Conservation (phyloP, 257 asterid species). For the Capsicum pubescens region DNA sequence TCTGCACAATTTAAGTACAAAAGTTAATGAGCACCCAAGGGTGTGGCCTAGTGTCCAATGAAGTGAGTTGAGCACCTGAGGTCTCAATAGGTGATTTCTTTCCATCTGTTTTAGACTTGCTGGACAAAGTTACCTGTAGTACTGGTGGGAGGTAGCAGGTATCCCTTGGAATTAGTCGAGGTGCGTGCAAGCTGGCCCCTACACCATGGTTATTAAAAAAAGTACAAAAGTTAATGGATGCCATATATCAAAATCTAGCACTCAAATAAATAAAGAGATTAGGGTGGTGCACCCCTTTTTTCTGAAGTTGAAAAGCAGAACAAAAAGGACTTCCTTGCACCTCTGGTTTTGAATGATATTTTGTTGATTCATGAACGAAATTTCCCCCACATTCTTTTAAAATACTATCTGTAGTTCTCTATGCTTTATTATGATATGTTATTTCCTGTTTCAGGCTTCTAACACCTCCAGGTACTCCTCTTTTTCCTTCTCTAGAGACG, state of each 20-base stretch:
- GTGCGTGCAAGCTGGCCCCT: no score
- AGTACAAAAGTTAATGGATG: background rate
- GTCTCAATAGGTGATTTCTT: no score
- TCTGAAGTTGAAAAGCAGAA: background rate
- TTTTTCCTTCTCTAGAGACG: constrained; percentile 89
- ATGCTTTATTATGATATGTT: constrained; percentile 22
- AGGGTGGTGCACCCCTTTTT: background rate
- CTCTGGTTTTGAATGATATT: background rate
- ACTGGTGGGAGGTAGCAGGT: no score
- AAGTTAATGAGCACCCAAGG: background rate
- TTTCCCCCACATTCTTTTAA: background rate
- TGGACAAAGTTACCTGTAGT: no score
- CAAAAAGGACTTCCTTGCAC: background rate
- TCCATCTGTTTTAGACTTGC: no score
- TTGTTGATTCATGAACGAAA: background rate
- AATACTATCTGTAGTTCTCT: background rate
- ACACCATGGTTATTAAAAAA: background rate
- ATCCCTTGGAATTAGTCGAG: no score
- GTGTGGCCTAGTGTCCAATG: no score
- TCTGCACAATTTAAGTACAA: background rate
- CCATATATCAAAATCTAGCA: constrained; percentile 23
- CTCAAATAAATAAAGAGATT: constrained; percentile 12
- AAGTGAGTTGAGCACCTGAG: no score
- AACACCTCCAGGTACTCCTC: constrained; percentile 98
- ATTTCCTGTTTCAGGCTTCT: constrained; percentile 74